phyloP scores from a whole-genome alignment of 1,139 yeast genomes.

The Yamadazyma pseudoaaseri region DNA sequence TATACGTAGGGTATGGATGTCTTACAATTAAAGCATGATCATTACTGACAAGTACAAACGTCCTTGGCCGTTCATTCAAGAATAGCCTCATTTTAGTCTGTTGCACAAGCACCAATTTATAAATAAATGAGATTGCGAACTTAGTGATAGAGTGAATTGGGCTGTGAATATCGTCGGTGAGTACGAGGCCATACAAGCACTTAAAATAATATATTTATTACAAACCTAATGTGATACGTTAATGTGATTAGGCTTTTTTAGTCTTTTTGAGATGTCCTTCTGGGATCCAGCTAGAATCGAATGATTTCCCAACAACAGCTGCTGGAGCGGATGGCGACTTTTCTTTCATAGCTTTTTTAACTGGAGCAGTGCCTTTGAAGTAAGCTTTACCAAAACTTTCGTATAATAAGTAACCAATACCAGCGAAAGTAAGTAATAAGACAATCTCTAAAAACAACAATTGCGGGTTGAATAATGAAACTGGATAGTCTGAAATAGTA shows the following conservation, averaged over 20 bases:
- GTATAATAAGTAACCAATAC: conserved; percentile 49
- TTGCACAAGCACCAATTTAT: too few relatives aligned
- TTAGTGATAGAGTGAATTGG: neutral
- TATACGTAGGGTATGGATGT: conserved; percentile 39
- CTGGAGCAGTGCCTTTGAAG: conserved; percentile 38
- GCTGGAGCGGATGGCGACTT: conserved; percentile 27
- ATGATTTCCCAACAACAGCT: conserved; percentile 21
- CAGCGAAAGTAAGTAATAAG: conserved; percentile 50
- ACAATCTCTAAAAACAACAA: conserved; percentile 62
- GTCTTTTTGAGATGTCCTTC: conserved; percentile 33
- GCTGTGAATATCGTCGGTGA: neutral
- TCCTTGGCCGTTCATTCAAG: conserved; percentile 52
- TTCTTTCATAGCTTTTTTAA: conserved; percentile 14
- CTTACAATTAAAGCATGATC: conserved; percentile 51
- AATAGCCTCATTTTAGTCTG: conserved; percentile 45
- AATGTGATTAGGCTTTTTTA: conserved; percentile 27
- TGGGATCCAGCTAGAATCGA: conserved; percentile 38
- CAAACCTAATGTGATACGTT: too few relatives aligned
- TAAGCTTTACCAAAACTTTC: conserved; percentile 44
- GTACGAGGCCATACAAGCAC: too few relatives aligned
- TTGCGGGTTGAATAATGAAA: conserved; percentile 74
- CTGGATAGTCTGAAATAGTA: conserved; percentile 58
- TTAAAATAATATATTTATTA: too few relatives aligned
- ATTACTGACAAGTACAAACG: conserved; percentile 51
- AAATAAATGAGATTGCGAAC: neutral